phyloP scores from a whole-genome alignment of 345 rosid species.

The Eucalyptus pauciflora region DNA sequence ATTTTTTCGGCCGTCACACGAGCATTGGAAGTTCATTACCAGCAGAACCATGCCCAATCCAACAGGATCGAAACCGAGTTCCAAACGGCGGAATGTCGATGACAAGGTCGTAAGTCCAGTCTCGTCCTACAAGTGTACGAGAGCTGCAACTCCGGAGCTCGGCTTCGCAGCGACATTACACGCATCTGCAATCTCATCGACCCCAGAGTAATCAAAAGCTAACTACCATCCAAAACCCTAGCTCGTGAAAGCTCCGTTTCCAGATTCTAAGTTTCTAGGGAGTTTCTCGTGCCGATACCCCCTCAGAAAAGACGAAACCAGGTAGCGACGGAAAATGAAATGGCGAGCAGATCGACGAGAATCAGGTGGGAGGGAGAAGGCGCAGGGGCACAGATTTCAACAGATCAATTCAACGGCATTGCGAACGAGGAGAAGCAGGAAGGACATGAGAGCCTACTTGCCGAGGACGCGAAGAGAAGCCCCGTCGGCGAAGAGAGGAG shows the following conservation, averaged over 20 bases:
- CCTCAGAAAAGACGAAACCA: not conserved
- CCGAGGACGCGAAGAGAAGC: conserved; percentile 62
- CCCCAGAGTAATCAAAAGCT: not conserved
- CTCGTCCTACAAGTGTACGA: too few relatives aligned
- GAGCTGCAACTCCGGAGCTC: not conserved
- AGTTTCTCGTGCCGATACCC: not conserved
- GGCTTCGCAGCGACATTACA: not conserved
- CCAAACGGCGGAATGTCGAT: too few relatives aligned
- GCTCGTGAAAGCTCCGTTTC: not conserved
- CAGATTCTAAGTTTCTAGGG: too few relatives aligned
- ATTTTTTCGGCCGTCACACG: not conserved
- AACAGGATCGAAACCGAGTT: fast-evolving
- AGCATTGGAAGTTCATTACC: not conserved
- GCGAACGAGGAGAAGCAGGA: not conserved
- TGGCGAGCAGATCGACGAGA: not conserved
- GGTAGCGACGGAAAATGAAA: not conserved
- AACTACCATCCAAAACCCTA: not conserved
- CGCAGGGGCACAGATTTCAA: not conserved
- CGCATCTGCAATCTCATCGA: not conserved
- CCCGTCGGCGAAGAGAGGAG: conserved; percentile 43
- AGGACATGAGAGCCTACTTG: too few relatives aligned
- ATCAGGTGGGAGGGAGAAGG: not conserved
- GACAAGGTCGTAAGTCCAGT: too few relatives aligned
- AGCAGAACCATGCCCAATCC: fast-evolving
- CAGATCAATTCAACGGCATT: not conserved